Evolutionary conservation across 345 rosid genomes (phyloP).

Genomic region (Lepidium didymum): DNA sequence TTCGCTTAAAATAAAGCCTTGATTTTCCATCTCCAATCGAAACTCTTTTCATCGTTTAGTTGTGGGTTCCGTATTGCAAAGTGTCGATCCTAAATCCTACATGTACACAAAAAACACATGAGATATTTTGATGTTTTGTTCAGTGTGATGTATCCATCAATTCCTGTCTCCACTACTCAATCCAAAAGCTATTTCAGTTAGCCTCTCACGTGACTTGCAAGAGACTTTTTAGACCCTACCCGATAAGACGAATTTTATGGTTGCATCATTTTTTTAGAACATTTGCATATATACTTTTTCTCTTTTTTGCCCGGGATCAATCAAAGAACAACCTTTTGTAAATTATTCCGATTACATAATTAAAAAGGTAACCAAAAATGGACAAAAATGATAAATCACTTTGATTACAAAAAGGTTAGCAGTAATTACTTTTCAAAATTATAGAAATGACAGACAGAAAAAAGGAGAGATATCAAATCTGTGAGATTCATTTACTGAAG

Average conservation of each 20-base stretch:
- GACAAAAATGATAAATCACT: slow-evolving; percentile 5
- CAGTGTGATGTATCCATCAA: not conserved
- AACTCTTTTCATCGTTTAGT: too few relatives aligned
- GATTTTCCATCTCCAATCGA: too few relatives aligned
- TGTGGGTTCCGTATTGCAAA: too few relatives aligned
- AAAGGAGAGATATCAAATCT: slow-evolving; percentile 10
- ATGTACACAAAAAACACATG: not conserved
- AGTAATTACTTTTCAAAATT: slow-evolving; percentile 8
- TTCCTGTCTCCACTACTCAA: not conserved
- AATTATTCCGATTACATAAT: not conserved
- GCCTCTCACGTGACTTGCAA: slow-evolving; percentile 19
- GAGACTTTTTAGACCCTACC: slow-evolving; percentile 9
- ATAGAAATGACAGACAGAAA: not conserved
- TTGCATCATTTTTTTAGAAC: not conserved
- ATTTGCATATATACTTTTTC: not conserved
- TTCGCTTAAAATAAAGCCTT: too few relatives aligned
- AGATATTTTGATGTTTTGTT: not conserved
- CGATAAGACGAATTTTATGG: not conserved
- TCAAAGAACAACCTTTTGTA: not conserved
- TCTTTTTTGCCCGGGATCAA: not conserved
- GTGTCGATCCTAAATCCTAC: too few relatives aligned
- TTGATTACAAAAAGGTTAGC: slow-evolving; percentile 10
- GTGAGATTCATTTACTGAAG: slow-evolving; percentile 7
- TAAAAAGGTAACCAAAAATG: not conserved
- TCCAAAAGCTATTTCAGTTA: slow-evolving; percentile 7